phyloP scores from a whole-genome alignment of 83 land plant genomes.

The Isoetes engelmannii region DNA sequence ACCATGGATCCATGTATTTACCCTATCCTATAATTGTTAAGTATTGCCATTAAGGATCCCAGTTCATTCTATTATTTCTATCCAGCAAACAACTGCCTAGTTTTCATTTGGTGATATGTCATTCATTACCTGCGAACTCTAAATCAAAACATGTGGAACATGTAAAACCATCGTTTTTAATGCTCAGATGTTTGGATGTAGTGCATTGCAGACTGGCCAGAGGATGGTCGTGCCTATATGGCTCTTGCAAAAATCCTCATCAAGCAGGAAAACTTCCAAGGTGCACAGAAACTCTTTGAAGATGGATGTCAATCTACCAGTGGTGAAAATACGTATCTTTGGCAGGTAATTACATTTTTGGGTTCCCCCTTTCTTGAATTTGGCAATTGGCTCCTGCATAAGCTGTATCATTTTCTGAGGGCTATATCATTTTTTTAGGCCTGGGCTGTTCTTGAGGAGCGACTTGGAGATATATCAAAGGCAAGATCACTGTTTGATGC shows the following conservation, averaged over 20 bases:
- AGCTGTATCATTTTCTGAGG: no score
- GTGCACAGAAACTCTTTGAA: conserved; percentile 32
- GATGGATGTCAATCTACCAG: conserved; percentile 39
- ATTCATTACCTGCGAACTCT: no score
- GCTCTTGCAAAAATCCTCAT: conserved; percentile 25
- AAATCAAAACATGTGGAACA: no score
- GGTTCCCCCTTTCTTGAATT: no score
- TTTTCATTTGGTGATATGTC: no score
- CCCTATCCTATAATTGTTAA: no score
- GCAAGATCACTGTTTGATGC: conserved; percentile 96
- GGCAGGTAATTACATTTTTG: conserved; percentile 27
- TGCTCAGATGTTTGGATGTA: conserved; percentile 6
- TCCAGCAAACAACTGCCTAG: no score
- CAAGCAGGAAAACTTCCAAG: conserved; percentile 19
- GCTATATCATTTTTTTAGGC: conserved; percentile 44
- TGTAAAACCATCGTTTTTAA: no score
- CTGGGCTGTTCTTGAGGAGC: conserved; percentile 86
- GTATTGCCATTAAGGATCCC: no score
- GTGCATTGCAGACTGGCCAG: conserved; percentile 44
- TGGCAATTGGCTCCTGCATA: no score
- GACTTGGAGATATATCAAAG: conserved; percentile 53
- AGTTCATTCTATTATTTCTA: no score
- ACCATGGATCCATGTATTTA: no score
- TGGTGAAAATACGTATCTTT: conserved; percentile 42
- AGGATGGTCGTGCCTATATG: conserved; percentile 40